Conservation (phyloP, 1,284 basidiomycete genomes). For the Fomitopsis pinicola region DNA sequence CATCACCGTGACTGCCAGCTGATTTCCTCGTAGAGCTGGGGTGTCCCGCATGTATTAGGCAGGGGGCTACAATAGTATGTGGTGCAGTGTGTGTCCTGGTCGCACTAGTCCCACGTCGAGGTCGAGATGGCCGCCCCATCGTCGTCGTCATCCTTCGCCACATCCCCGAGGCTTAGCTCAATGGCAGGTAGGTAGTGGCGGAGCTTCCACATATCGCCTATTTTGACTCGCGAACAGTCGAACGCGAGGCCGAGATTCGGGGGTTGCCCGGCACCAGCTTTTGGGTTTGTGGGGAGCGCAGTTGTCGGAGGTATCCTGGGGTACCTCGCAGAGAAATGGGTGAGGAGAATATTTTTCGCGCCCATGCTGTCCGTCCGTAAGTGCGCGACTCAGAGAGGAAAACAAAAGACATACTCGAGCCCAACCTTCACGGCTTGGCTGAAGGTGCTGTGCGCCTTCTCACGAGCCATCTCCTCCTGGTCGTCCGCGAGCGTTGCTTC, state of each 20-base stretch:
- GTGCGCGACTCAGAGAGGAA: not conserved
- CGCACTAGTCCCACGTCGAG: conserved; percentile 1
- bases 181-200: conserved; percentile 70
- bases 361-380: conserved; percentile 57
- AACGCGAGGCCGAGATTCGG: conserved; percentile 71
- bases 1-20: conserved; percentile 33
- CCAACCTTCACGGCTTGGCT: conserved; percentile 84
- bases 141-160: conserved; percentile 40
- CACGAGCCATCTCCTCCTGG: conserved; percentile 64
- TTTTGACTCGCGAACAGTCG: conserved; percentile 70
- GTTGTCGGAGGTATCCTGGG: conserved; percentile 70
- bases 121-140: conserved; percentile 8
- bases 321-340: conserved; percentile 94
- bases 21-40: not conserved
- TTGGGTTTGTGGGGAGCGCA: conserved; percentile 8
- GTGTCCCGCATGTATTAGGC: not conserved
- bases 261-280: conserved; percentile 3
- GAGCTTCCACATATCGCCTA: conserved; percentile 83
- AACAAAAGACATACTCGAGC: conserved; percentile 41
- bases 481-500: conserved; percentile 89
- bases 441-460: conserved; percentile 88
- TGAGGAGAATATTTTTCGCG: conserved; percentile 80
- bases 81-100: not conserved
- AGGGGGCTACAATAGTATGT: not conserved
- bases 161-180: conserved; percentile 59